phyloP scores from a whole-genome alignment of 176 grass and related monocot species.

The Areca catechu region DNA sequence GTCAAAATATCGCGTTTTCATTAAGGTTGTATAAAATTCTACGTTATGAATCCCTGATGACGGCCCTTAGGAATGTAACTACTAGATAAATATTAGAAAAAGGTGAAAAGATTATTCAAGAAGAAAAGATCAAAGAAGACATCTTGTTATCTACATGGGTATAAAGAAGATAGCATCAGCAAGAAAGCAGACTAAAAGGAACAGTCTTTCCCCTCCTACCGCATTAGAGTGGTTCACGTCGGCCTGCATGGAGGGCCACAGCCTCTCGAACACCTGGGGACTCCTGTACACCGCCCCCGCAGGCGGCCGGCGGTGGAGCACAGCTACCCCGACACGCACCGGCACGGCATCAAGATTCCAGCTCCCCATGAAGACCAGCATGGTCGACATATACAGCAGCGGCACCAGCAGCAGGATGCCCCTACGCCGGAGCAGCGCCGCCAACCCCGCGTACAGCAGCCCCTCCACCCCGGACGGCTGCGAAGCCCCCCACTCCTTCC shows the following conservation, averaged over 20 bases:
- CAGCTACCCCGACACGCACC: slow-evolving; percentile 21
- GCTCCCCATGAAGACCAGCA: slow-evolving; percentile 34
- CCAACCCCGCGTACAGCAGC: slow-evolving; percentile 1
- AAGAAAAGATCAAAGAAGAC: neutral
- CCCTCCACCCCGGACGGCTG: neutral
- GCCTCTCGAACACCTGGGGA: slow-evolving; percentile 57
- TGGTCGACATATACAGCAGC: slow-evolving; percentile 36
- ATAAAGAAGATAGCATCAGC: slow-evolving; percentile 2
- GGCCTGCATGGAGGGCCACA: slow-evolving; percentile 59
- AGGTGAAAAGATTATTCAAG: no score
- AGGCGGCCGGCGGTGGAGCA: slow-evolving; percentile 17
- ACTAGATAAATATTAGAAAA: no score
- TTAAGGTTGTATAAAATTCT: no score
- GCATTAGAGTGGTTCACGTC: slow-evolving; percentile 14
- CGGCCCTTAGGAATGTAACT: no score
- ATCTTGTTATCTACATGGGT: neutral
- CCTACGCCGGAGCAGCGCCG: slow-evolving; percentile 21
- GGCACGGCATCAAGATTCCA: slow-evolving; percentile 17
- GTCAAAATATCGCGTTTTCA: no score
- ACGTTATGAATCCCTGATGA: no score
- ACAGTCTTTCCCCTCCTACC: neutral
- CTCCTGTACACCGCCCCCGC: slow-evolving; percentile 79
- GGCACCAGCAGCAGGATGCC: slow-evolving; percentile 42
- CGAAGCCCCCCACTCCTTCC: neutral
- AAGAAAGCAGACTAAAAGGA: neutral